phyloP scores from a whole-genome alignment of 1,284 basidiomycete genomes.

The Sanghuangporus baumii region DNA sequence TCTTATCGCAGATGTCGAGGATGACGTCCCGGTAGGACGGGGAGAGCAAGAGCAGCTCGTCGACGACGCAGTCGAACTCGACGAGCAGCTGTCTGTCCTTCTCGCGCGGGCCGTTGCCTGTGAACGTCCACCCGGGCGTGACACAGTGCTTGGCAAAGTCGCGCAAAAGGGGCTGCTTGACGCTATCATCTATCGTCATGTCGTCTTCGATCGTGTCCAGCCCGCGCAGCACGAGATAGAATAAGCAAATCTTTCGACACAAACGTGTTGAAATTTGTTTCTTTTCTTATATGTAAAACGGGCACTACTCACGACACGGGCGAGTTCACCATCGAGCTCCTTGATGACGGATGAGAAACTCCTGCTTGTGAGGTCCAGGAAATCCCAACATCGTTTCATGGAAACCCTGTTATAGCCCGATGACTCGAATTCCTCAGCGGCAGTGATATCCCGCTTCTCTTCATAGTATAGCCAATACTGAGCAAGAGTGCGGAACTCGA shows the following conservation, averaged over 20 bases:
- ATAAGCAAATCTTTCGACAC: conserved; percentile 73
- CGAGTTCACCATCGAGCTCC: conserved; percentile 93
- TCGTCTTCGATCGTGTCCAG: conserved; percentile 98
- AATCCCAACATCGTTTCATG: conserved; percentile 90
- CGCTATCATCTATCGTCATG: conserved; percentile 87
- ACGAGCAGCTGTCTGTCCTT: conserved; percentile 87
- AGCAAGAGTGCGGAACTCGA: conserved; percentile 73
- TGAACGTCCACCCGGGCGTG: conserved; percentile 86
- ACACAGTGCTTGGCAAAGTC: conserved; percentile 80
- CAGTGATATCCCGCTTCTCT: conserved; percentile 73
- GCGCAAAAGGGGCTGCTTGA: conserved; percentile 85
- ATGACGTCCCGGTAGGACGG: conserved; percentile 79
- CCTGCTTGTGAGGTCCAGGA: conserved; percentile 85
- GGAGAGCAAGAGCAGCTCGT: conserved; percentile 72
- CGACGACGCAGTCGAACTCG: conserved; percentile 81
- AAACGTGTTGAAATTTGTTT: not conserved
- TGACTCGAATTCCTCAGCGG: conserved; percentile 59
- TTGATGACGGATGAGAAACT: conserved; percentile 95
- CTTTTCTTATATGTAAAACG: not conserved
- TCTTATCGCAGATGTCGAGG: conserved; percentile 76
- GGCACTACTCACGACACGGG: conserved; percentile 68
- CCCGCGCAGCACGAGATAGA: conserved; percentile 91
- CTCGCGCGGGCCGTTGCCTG: conserved; percentile 80
- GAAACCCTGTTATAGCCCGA: conserved; percentile 79
- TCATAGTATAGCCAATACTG: conserved; percentile 81